Base-by-base conservation (phyloP, 768 basidiomycete genomes). In the Pilatotrama ljubarskyi region DNA sequence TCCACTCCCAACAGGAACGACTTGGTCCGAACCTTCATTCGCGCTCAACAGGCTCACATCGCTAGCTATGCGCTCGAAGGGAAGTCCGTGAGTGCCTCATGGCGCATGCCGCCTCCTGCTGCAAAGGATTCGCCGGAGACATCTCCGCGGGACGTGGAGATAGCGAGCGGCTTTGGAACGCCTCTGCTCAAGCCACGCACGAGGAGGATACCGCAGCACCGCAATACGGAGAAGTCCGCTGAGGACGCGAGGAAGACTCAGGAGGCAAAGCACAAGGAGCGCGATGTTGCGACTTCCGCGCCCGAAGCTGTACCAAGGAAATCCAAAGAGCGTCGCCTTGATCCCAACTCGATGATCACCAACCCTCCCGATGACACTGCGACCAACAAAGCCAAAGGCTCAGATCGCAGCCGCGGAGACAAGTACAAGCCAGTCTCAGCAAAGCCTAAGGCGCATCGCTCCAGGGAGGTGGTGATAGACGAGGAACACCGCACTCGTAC, bases 11-110 rank as follows among this genome's bases (percentile, higher is more conserved):
- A 84, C 59, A 81, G 76, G 42, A 66, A 67, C 9, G 69, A 72
- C 3, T 75, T 77, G 51, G 74, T 89, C 7, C 69, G 69, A 5
- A 70, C 76, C 0, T 89, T 82, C 66, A 63, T 88, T 4, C 74
- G 75, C 35, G 76, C 77, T 55, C 87, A 89, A 62, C 75, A 63
- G 32, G 63, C 72, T 1, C 79, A 82, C 63, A 60, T 76, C 2
- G 78, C 76, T 55, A 63, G 67, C 0, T 81, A 86, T 63, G 78
- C 76, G 5, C 62, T 68, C 3, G 78, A 84, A 63, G 81, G 73
- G 3, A 66, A 53, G 29, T 57, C 66, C 9, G 40, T 58, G 6
- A 49, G 20, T 20, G 65, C 68, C 15, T 68, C 68, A 2, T 71
- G 70, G 69, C 54, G 61, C 40, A 36, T 42, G 11, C 26, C 58